Evolutionary conservation across 164 flowering plant genomes (phyloP).

Genomic region (Chimonanthus salicifolius): DNA sequence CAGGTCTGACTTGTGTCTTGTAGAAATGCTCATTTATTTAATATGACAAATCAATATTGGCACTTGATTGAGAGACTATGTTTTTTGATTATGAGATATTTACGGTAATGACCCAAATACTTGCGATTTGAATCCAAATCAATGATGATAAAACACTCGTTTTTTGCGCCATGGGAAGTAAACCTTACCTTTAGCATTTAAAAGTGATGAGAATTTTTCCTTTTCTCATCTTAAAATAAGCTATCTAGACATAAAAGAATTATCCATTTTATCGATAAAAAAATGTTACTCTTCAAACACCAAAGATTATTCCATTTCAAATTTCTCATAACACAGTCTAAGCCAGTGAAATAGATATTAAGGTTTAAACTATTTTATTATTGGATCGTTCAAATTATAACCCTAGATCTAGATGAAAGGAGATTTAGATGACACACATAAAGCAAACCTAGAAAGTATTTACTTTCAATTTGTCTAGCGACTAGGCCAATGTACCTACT

Average conservation of each 20-base stretch:
- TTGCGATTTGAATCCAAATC: not conserved
- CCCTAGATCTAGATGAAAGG: too few species aligned
- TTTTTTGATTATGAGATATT: too few species aligned
- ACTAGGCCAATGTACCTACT: not conserved
- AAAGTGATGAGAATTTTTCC: not conserved
- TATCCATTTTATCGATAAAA: too few species aligned
- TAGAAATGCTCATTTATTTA: too few species aligned
- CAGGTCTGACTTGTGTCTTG: too few species aligned
- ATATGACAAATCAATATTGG: too few species aligned
- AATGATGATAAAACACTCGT: not conserved
- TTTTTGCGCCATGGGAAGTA: not conserved
- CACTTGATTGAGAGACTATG: too few species aligned
- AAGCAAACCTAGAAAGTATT: not conserved
- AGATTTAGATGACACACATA: too few species aligned
- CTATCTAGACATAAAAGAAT: too few species aligned
- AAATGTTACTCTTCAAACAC: not conserved
- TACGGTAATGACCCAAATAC: not conserved
- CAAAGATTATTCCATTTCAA: not conserved
- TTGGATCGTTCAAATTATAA: too few species aligned
- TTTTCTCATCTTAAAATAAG: not conserved
- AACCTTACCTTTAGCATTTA: not conserved
- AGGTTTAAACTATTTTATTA: not conserved
- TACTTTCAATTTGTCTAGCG: not conserved
- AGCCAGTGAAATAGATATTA: not conserved
- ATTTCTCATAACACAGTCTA: not conserved